A percentile compares a stretch with the other conserved stretches of the same genome.
These are phyloP conservation scores for Aspergillus bertholletiae DNA, from an alignment of 495 filamentous ascomycete species.

Conservation along the genomic window DNA sequence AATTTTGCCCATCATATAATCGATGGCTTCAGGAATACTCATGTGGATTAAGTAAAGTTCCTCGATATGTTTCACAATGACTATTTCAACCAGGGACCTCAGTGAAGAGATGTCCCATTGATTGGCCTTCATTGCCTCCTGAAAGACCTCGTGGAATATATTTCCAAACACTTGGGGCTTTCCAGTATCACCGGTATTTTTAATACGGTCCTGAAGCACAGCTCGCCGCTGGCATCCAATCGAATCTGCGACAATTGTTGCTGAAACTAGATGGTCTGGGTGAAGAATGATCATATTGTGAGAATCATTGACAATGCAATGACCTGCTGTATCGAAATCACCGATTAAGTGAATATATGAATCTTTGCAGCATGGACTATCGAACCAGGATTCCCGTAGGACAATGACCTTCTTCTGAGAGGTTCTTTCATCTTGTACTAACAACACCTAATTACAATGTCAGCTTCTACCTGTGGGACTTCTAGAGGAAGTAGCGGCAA, in stretches of 20 bases:
- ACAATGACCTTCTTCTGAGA: conserved; percentile 63
- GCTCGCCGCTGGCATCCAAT: conserved; percentile 85
- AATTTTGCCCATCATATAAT: conserved; percentile 76
- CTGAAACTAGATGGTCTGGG: conserved; percentile 91
- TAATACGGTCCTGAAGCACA: conserved; percentile 90
- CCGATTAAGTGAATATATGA: conserved; percentile 84
- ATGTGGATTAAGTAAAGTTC: conserved; percentile 81
- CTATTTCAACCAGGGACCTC: conserved; percentile 55
- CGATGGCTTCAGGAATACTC: conserved; percentile 63
- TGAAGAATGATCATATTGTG: conserved; percentile 88
- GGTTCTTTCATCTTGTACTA: conserved; percentile 70
- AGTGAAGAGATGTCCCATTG: conserved; percentile 72
- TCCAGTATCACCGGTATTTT: conserved; percentile 73
- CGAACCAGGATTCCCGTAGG: conserved; percentile 81
- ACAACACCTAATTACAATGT: conserved; percentile 57
- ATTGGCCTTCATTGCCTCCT: conserved; percentile 81
- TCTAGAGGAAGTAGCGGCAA: conserved; percentile 14
- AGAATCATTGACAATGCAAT: conserved; percentile 71
- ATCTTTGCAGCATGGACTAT: conserved; percentile 67
- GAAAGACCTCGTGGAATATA: conserved; percentile 90
- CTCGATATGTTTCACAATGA: conserved; percentile 71
- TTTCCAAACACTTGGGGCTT: conserved; percentile 82
- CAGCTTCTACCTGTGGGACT: conserved; percentile 12
- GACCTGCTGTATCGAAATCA: conserved; percentile 61
- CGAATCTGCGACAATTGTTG: conserved; percentile 90